Percentiles rank a stretch among this genome's conserved stretches.
Evolutionary conservation across 208 protist species (phyloP).

Genomic region (Porcisia hertigi): DNA sequence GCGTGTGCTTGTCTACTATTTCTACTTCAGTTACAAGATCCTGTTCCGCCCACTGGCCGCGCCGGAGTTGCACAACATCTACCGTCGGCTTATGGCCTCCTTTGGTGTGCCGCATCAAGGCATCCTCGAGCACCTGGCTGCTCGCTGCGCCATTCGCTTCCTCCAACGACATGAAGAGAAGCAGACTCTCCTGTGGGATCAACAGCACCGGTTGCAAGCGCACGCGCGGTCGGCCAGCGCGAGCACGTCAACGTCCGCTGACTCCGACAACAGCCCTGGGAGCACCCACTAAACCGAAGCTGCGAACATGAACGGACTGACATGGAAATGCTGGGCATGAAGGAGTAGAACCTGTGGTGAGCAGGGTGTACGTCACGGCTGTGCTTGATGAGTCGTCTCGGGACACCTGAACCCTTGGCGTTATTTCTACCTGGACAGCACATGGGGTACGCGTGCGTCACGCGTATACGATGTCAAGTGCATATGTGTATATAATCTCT

Average conservation of each 20-base stretch:
- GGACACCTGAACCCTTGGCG: neutral
- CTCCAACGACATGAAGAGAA: slow-evolving; percentile 65
- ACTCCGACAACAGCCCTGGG: neutral
- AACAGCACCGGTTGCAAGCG: slow-evolving; percentile 27
- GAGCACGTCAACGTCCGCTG: neutral
- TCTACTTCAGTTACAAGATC: slow-evolving; percentile 75
- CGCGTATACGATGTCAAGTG: too few relatives aligned
- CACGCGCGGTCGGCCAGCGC: slow-evolving; percentile 1
- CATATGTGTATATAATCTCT: too few relatives aligned
- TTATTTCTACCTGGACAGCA: neutral
- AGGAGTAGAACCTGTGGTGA: neutral
- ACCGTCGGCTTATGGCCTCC: slow-evolving; percentile 54
- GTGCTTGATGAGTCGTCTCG: neutral
- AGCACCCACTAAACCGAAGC: neutral
- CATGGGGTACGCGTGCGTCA: too few relatives aligned
- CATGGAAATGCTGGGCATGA: neutral
- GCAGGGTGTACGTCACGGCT: neutral
- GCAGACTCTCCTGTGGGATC: slow-evolving; percentile 56
- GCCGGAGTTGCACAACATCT: slow-evolving; percentile 75
- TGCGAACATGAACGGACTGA: neutral
- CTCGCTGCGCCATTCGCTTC: slow-evolving; percentile 72
- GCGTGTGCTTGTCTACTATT: slow-evolving; percentile 74
- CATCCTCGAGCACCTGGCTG: slow-evolving; percentile 71
- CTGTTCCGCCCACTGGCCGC: slow-evolving; percentile 72
- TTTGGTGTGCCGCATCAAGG: slow-evolving; percentile 71